Base-by-base conservation (phyloP, 345 rosid genomes). In the Punica granatum region DNA sequence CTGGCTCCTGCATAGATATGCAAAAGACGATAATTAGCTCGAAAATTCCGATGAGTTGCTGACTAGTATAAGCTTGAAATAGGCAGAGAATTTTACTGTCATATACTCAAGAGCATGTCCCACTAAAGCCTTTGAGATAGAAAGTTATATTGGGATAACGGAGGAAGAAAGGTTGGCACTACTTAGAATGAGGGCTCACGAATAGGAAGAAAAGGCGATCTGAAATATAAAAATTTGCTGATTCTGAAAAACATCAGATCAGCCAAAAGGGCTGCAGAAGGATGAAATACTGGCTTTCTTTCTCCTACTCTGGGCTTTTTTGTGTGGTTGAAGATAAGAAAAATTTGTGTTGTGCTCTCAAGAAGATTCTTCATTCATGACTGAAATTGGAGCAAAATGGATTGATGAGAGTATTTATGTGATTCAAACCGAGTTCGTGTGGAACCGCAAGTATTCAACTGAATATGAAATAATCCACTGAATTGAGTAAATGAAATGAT, bases 331-430 rank as follows among this genome's bases (percentile, higher is more conserved):
- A 70, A 75, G 77, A 73, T 59, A 65, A 18, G 75, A 60, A 65
- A 75, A 79, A 75, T n/a, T n/a, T n/a, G n/a, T n/a, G n/a, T 73
- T 66, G 67, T 54, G 37, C 9, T 51, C 13, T 10, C 54, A 42
- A 49, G 36, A 65, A 74, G 73, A 78, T 78, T 75, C 76, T 39
- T 72, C 23, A 33, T n/a, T 54, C 78, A 75, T 63, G 65, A 75
- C 67, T 46, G 70, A 37, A 72, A 72, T 70, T 68, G 64, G 69
- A 68, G 69, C 39, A 65, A 69, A 60, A 56, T 76, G 48, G 74
- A 66, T 42, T 66, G 42, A 37, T 37, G 11, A 37, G 42, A 37
- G 12, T 1, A 1, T 4, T 37, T 8, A 7, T 8, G 42, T 37
- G 42, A 37, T n/a, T n/a, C 42, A 16, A 10, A 44, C 21, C 21